Percentiles rank a stretch among this genome's conserved stretches.
Evolutionary conservation across 2,329 filamentous ascomycete species (phyloP).

Genomic region (Sordariomycetes sp.): DNA sequence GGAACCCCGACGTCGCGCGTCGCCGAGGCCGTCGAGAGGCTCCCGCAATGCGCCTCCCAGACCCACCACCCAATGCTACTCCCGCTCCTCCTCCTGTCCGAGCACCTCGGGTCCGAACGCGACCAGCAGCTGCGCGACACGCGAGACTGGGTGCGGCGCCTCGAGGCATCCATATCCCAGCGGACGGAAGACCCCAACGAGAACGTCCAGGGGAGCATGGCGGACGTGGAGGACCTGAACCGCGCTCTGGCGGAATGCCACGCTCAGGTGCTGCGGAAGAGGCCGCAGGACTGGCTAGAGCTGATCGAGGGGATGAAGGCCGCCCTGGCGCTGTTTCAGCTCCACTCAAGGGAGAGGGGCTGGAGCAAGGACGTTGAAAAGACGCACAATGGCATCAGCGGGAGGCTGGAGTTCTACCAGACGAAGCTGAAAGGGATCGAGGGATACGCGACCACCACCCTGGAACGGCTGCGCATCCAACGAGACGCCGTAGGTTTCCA

Average conservation of each 20-base stretch:
- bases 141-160: constrained; percentile 49
- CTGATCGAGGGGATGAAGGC: constrained; percentile 36
- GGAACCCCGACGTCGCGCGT: constrained; percentile 48
- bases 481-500: constrained; percentile 40
- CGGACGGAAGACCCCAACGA: constrained; percentile 40
- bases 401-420: constrained; percentile 47
- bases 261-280: constrained; percentile 50
- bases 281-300: constrained; percentile 48
- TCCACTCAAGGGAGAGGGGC: background rate
- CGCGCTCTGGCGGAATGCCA: constrained; percentile 54
- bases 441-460: constrained; percentile 51
- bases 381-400: constrained; percentile 40
- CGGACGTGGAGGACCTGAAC: constrained; percentile 51
- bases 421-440: constrained; percentile 51
- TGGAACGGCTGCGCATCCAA: constrained; percentile 51
- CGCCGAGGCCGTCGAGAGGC: constrained; percentile 33
- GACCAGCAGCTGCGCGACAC: constrained; percentile 52
- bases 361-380: constrained; percentile 22
- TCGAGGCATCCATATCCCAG: constrained; percentile 52
- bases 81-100: constrained; percentile 44
- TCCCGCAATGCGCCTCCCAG: constrained; percentile 36
- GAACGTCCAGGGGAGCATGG: constrained; percentile 35
- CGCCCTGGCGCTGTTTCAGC: constrained; percentile 25
- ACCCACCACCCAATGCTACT: constrained; percentile 48
- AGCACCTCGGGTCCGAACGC: constrained; percentile 43